Conservation (phyloP, 441 rosid genomes). For the Bocquillonia castaneifolia region DNA sequence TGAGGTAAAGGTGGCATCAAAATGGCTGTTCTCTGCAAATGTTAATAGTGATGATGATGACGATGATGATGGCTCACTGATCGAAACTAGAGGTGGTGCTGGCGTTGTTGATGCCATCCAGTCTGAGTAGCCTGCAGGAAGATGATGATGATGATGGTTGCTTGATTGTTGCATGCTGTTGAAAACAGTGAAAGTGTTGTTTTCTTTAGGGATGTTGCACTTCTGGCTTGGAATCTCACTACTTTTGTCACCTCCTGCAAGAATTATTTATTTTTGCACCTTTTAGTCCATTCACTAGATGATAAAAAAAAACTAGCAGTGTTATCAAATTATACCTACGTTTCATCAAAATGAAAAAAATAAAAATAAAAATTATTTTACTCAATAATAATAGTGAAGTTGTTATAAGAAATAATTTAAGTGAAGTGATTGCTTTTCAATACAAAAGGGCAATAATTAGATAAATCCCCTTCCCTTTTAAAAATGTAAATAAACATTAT, state of each 20-base stretch:
- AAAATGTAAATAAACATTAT: too few species aligned
- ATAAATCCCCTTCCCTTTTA: too few species aligned
- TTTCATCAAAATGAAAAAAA: too few species aligned
- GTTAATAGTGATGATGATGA: conserved; percentile 27
- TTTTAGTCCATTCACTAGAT: not conserved
- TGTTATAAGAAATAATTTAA: too few species aligned
- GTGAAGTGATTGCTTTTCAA: too few species aligned
- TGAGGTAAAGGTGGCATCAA: conserved; percentile 27
- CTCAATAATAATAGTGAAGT: too few species aligned
- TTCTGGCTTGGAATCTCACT: conserved; percentile 11
- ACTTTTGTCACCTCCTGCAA: conserved; percentile 21
- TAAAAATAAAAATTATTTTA: too few species aligned
- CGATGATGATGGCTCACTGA: conserved; percentile 30
- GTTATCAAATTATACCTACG: too few species aligned
- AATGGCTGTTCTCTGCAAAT: conserved; percentile 26
- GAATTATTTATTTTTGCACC: conserved; percentile 7
- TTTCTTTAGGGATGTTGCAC: conserved; percentile 16
- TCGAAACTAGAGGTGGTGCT: conserved; percentile 8
- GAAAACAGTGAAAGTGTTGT: conserved; percentile 11
- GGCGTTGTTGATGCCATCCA: conserved; percentile 13
- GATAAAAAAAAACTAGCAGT: not conserved
- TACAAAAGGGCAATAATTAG: too few species aligned
- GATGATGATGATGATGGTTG: conserved; percentile 21
- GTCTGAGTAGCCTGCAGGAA: conserved; percentile 21
- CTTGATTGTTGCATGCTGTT: conserved; percentile 28